Conservation (phyloP, 441 rosid genomes). For the Gossypium trilobum region DNA sequence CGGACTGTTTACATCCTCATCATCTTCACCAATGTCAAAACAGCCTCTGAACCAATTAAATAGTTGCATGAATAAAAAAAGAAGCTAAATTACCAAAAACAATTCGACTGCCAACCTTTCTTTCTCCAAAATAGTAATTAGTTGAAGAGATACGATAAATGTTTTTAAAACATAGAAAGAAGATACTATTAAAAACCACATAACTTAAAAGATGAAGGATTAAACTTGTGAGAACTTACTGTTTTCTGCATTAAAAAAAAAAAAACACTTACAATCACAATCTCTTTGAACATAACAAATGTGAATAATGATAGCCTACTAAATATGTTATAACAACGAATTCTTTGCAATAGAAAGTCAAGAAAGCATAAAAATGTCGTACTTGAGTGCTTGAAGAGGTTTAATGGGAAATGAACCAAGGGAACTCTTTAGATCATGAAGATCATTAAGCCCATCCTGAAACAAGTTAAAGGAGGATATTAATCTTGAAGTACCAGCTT, state of each 20-base stretch:
- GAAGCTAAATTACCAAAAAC: neutral
- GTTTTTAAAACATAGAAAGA: neutral
- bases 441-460: constrained; percentile 60
- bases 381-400: constrained; percentile 90
- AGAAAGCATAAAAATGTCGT: constrained; percentile 18
- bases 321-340: neutral
- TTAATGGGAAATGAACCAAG: constrained; percentile 74
- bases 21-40: constrained; percentile 72
- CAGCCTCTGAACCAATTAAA: constrained; percentile 55
- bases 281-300: neutral
- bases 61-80: constrained; percentile 10
- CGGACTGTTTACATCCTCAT: constrained; percentile 43
- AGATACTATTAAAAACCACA: neutral
- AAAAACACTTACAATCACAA: neutral
- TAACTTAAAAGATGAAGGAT: neutral
- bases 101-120: neutral
- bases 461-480: constrained; percentile 20
- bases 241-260: neutral
- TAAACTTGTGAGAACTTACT: neutral
- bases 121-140: neutral
- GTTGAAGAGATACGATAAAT: neutral
- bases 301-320: neutral
- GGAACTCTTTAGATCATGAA: constrained; percentile 68
- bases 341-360: neutral
- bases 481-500: constrained; percentile 18